phyloP scores from a whole-genome alignment of 2,329 filamentous ascomycete species.

The Sordariomycetes sp. region DNA sequence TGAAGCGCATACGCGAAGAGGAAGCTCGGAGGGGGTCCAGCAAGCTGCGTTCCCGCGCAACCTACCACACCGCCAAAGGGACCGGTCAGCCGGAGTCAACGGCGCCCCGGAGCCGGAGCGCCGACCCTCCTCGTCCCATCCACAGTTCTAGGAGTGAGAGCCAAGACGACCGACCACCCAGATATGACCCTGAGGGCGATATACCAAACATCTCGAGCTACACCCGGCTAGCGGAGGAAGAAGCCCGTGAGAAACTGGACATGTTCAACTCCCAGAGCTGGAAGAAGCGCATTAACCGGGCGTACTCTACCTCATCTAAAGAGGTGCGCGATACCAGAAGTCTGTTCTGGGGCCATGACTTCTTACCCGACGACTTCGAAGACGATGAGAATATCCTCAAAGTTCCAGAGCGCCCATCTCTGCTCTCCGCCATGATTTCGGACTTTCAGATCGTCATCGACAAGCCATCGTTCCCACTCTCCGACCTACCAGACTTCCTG shows the following conservation, averaged over 20 bases:
- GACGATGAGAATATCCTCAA: constrained; percentile 79
- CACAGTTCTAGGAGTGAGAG: constrained; percentile 15
- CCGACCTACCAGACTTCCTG: constrained; percentile 73
- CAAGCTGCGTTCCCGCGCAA: constrained; percentile 45
- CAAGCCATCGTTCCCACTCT: constrained; percentile 82
- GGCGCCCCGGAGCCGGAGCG: constrained; percentile 44
- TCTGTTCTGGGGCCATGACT: constrained; percentile 73
- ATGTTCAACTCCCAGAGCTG: constrained; percentile 80
- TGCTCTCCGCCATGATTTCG: constrained; percentile 71
- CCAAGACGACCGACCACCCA: constrained; percentile 24
- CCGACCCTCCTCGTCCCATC: constrained; percentile 23
- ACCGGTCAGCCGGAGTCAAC: constrained; percentile 17
- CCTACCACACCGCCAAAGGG: constrained; percentile 28
- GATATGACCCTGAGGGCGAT: constrained; percentile 73
- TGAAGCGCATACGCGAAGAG: constrained; percentile 71
- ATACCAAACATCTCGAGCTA: constrained; percentile 8
- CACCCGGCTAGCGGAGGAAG: constrained; percentile 61
- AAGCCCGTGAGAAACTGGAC: constrained; percentile 67
- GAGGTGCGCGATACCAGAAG: constrained; percentile 71
- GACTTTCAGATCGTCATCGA: constrained; percentile 81
- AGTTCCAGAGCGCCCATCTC: constrained; percentile 71
- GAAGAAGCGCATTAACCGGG: constrained; percentile 80
- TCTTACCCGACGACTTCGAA: constrained; percentile 69
- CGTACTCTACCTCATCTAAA: constrained; percentile 56
- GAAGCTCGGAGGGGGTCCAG: constrained; percentile 43